Evolutionary conservation across 2,329 filamentous ascomycete species (phyloP).

Genomic region (Nemania bipapillata): DNA sequence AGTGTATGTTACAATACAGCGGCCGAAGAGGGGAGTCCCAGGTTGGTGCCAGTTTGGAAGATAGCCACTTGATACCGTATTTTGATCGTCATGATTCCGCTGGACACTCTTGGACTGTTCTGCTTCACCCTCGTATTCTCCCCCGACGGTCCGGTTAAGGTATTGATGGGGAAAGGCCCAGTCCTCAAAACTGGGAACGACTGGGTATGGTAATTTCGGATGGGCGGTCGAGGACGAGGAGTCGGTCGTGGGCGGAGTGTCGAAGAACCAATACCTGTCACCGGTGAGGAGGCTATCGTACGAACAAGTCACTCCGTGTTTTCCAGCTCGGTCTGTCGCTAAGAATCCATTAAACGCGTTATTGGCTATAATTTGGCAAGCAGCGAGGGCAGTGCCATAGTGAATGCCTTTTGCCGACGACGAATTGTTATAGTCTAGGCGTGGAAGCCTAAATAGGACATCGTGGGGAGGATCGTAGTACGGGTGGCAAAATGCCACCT

Average conservation of each 20-base stretch:
- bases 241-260: neutral
- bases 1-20: constrained; percentile 10
- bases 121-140: no score
- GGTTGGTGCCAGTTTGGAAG: neutral
- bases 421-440: constrained; percentile 9
- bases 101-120: no score
- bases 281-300: neutral
- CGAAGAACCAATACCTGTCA: constrained; percentile 16
- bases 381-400: constrained; percentile 20
- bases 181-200: constrained; percentile 21
- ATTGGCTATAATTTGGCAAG: constrained; percentile 26
- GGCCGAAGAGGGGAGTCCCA: no score
- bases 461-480: constrained; percentile 5
- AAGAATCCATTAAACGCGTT: constrained; percentile 20
- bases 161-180: constrained; percentile 21
- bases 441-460: constrained; percentile 2
- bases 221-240: no score
- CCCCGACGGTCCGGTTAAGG: no score
- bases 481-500: constrained; percentile 20
- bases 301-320: neutral
- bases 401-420: constrained; percentile 3
- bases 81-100: no score
- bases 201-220: no score
- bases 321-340: constrained; percentile 10
- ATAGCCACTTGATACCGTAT: no score